A percentile compares a stretch with the other conserved stretches of the same genome.
phyloP scores from a whole-genome alignment of 2,329 filamentous ascomycete genomes.

The Ambrosiella beaveri region DNA sequence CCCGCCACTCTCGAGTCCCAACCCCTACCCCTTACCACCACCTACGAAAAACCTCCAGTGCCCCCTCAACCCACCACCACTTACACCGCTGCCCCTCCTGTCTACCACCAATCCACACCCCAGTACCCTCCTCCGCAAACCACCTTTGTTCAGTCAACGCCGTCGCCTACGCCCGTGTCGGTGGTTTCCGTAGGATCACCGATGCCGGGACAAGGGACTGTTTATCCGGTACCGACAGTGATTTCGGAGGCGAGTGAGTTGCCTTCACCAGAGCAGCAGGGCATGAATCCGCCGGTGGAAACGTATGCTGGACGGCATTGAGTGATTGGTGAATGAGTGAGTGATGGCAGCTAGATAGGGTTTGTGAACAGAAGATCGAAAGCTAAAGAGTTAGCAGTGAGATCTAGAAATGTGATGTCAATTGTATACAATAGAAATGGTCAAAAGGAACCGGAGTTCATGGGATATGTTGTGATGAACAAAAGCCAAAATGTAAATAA shows the following conservation, averaged over 20 bases:
- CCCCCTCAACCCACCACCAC: background rate
- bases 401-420: no score
- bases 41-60: background rate
- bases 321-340: background rate
- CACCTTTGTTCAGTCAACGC: background rate
- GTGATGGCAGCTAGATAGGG: background rate
- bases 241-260: constrained; percentile 58
- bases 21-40: background rate
- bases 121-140: background rate
- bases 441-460: no score
- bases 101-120: background rate
- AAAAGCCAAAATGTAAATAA: background rate
- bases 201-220: background rate
- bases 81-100: background rate
- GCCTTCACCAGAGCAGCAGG: constrained; percentile 30
- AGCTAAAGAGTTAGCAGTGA: no score
- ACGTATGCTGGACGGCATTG: background rate
- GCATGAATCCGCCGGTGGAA: constrained; percentile 7
- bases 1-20: constrained; percentile 15
- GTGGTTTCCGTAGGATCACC: background rate
- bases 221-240: background rate
- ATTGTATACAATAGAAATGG: no score
- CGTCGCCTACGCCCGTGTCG: background rate
- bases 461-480: no score
- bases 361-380: no score